Evolutionary conservation across 257 asterid genomes (phyloP), one percentile per base, ranked within the genome.

Genomic region (Voacanga thouarsii): DNA sequence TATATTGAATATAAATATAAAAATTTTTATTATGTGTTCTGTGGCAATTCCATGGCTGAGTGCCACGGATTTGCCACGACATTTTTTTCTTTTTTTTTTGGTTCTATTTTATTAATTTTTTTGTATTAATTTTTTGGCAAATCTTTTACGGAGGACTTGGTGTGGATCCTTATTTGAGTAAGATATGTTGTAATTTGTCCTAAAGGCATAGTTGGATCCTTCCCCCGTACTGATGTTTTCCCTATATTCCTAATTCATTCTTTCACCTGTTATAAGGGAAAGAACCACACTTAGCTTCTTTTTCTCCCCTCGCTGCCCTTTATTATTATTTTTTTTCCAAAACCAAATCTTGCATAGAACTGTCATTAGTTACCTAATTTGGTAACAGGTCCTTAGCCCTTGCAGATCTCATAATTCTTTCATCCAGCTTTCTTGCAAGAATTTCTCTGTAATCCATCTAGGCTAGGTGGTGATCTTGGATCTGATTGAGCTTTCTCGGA

Each of bases 401-500:
- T 44, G 30, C 79, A 10, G 79, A 75, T 80, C 80, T 55, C 11
- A n/a, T 41, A 51, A 33, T 49, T 24, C 7, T 56, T 55, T 21
- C 24, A 5, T 2, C 23, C 21, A 2, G 3, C 12, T 39, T 14
- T n/a, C 44, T 57, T 56, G 43, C 19, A 12, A 44, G 9, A 5
- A 14, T 77, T 15, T 59, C 7, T 15, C 65, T 8, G n/a, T 8
- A 24, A 70, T 57, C 30, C 23, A 53, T n/a, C 26, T 50, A 15
- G 80, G 76, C 64, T 45, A 61, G 43, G 26, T 37, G 33, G 83
- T 75, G 80, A 80, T 75, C 85, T 86, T 88, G 90, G 92, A 91
- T 89, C 97, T 89, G 80, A 81, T 87, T 76, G 89, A 87, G 86
- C 86, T 90, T 61, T 89, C 94, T 60, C 84, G 88, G 84, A 85